Evolutionary conservation across 192 early-diverging fungal species (phyloP).

Genomic region (Linnemannia schmuckeri): DNA sequence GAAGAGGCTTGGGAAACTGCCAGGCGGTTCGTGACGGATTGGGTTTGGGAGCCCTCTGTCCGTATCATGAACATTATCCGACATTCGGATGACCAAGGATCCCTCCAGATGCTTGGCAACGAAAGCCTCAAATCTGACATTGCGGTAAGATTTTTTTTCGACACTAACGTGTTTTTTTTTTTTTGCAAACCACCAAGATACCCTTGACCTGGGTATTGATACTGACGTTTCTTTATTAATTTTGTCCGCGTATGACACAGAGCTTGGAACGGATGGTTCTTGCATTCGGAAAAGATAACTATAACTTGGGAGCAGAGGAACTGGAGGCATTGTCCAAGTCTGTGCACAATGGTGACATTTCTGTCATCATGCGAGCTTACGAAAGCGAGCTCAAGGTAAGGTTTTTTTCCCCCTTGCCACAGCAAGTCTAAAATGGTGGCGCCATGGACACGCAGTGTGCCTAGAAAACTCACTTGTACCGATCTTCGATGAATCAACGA

Average conservation of each 20-base stretch:
- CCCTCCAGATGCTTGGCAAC: constrained; percentile 79
- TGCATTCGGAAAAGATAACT: constrained; percentile 75
- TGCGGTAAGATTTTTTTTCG: constrained; percentile 59
- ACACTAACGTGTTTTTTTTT: not conserved
- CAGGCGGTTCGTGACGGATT: constrained; percentile 78
- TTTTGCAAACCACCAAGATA: not conserved
- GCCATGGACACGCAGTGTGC: not conserved
- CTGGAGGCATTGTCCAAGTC: constrained; percentile 64
- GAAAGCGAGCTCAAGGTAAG: constrained; percentile 80
- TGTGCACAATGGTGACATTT: constrained; percentile 85
- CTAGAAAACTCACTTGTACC: too few species aligned
- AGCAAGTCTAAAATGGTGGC: not conserved
- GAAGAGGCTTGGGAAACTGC: constrained; percentile 67
- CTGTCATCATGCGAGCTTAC: constrained; percentile 82
- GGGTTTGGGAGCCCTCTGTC: constrained; percentile 81
- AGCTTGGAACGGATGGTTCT: constrained; percentile 93
- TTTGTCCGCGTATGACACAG: constrained; percentile 32
- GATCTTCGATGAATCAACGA: not conserved
- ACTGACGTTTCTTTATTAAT: not conserved
- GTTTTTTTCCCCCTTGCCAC: constrained; percentile 32
- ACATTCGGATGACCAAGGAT: constrained; percentile 76
- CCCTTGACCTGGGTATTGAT: not conserved
- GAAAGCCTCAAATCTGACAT: constrained; percentile 84
- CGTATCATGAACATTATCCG: constrained; percentile 86
- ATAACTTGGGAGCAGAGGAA: constrained; percentile 63